Evolutionary conservation across 148 eudicot genomes (phyloP), one percentile per base, ranked within the genome.

Genomic region (Rhododendron ovatum): DNA sequence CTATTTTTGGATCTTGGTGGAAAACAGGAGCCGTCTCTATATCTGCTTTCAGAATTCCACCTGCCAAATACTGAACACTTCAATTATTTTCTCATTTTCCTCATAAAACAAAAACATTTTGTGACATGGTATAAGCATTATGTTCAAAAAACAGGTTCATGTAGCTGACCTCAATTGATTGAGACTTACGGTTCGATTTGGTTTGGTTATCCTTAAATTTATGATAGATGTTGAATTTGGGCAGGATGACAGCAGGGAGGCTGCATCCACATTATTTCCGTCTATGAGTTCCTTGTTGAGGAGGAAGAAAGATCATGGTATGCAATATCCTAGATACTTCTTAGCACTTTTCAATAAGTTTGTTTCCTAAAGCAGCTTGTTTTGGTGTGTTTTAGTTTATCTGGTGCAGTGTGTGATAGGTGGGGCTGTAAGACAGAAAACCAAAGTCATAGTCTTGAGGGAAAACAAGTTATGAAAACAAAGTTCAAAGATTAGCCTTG

Each of bases 301-400:
- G 88, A 88, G 99, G 89, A 97, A 97, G 89, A 97, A 95, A 88
- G 99, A 97, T 87, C 99, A 97, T 63, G 99, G 99, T 97, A 91
- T 41, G 77, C 83, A 17, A 80, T 50, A 80, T 85, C 85, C 47
- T 73, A 28, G 13, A 35, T 83, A 24, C 57, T 37, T 55, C 0
- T 43, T 30, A 17, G 18, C 22, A 41, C 41, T 77, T 6, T 48
- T 69, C 45, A 24, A 18, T 82, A 8, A 75, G 24, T 61, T 24
- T 33, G 11, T 48, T 61, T 87, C 35, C 86, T 41, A 41, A 41
- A 63, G 28, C 28, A 24, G 28, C 69, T 63, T 63, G 26, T 24
- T 59, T 59, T 59, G 65, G 65, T 20, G 65, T 59, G 24, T 22
- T 63, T 61, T 63, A 24, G 28, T 24, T 22, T 7, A 22, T 63